A percentile compares a stretch with the other conserved stretches of the same genome.
These are phyloP conservation scores for Lipomyces starkeyi DNA, from an alignment of 805 yeast species.

Conservation along the genomic window DNA sequence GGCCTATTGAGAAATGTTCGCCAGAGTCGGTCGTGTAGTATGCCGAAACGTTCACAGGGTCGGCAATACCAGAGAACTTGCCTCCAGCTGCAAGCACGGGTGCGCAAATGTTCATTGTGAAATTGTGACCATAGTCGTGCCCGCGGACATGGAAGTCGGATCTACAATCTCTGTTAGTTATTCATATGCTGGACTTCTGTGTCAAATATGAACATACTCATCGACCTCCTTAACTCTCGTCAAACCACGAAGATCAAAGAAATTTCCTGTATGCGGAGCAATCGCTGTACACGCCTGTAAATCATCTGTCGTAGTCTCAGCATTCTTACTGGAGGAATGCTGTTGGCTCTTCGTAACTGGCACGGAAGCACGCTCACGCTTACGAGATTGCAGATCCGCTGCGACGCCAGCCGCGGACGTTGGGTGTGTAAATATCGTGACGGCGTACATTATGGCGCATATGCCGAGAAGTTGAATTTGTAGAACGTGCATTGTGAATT, in stretches of 20 bases:
- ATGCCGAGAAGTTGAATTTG: background rate
- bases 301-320: background rate
- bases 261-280: conserved; percentile 46
- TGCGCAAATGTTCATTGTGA: conserved; percentile 71
- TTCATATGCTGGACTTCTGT: too few relatives aligned
- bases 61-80: conserved; percentile 46
- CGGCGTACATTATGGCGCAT: background rate
- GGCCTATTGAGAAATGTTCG: conserved; percentile 58
- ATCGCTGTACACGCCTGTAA: conserved; percentile 42
- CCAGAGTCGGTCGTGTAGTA: conserved; percentile 57
- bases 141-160: conserved; percentile 72
- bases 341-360: background rate
- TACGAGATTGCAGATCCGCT: background rate
- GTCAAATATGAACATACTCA: conserved; percentile 18
- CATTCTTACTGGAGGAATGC: background rate
- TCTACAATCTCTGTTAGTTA: conserved; percentile 35
- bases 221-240: conserved; percentile 43
- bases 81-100: conserved; percentile 54
- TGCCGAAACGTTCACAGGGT: conserved; percentile 57
- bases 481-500: background rate
- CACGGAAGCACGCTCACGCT: background rate
- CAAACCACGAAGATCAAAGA: conserved; percentile 54
- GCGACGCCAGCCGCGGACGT: background rate
- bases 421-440: background rate
- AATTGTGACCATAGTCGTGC: conserved; percentile 70